A percentile compares a stretch with the other conserved stretches of the same genome.
Conservation (phyloP, 2,329 filamentous ascomycete species). For the Zopfia rhizophila region DNA sequence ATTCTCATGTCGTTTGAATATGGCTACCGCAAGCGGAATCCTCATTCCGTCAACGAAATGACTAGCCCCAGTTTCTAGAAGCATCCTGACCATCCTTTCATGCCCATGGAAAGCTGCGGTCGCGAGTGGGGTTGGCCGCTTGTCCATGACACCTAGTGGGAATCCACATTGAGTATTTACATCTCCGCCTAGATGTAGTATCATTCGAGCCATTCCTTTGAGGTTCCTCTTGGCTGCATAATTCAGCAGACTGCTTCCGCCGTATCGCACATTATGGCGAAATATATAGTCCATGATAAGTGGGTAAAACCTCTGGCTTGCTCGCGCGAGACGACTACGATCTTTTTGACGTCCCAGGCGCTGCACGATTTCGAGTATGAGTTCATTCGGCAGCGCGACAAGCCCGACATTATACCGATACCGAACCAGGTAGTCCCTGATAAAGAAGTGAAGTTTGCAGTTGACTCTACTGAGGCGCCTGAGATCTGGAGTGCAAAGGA, state of each 20-base stretch:
- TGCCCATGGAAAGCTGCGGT: conserved; percentile 21
- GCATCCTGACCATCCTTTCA: conserved; percentile 19
- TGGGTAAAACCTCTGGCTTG: conserved; percentile 20
- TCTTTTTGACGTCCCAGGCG: conserved; percentile 15
- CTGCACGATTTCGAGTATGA: conserved; percentile 19
- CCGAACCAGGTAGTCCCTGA: conserved; percentile 11
- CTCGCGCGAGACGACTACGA: conserved; percentile 18
- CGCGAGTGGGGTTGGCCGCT: conserved; percentile 19
- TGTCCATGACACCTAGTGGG: conserved; percentile 6
- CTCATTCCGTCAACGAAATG: conserved; percentile 15
- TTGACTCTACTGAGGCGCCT: conserved; percentile 14
- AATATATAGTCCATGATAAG: conserved; percentile 19
- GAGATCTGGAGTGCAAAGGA: conserved; percentile 14
- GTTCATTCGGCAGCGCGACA: conserved; percentile 19
- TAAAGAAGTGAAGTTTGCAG: conserved; percentile 12
- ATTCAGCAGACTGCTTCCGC: conserved; percentile 18
- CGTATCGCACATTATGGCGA: conserved; percentile 20
- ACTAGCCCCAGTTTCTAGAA: conserved; percentile 21
- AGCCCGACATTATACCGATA: conserved; percentile 17
- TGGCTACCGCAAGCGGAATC: conserved; percentile 16
- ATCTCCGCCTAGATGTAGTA: conserved; percentile 21
- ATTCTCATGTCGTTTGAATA: conserved; percentile 19
- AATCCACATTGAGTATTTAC: conserved; percentile 14
- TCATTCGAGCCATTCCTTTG: conserved; percentile 19
- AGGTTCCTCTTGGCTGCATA: conserved; percentile 22